Evolutionary conservation across 2,329 filamentous ascomycete species (phyloP), one percentile per base, ranked within the genome.

Genomic region (Penicillium hordei): DNA sequence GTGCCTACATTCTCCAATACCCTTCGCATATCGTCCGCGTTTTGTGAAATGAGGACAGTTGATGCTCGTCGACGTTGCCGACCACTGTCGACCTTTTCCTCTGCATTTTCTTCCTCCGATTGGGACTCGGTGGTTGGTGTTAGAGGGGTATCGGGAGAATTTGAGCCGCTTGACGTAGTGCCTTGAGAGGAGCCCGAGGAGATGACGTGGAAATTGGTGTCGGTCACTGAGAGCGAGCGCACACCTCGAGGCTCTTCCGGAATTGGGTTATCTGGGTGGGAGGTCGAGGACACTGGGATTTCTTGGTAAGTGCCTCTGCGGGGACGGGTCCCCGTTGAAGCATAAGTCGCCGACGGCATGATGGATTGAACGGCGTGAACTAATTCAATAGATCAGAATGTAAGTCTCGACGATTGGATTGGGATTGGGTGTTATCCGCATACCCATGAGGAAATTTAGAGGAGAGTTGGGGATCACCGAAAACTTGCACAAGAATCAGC

Each of bases 11-110:
- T 80, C 48, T 84, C 83, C 52, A 88, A 75, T 40, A 88, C 77
- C 55, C 80, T 75, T 65, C 79, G 76, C 67, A 87, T 84, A 68
- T 87, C 84, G 46, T 83, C 78, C 1, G 83, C 80, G 64, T 81
- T 83, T 63, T 84, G 80, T 0, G 84, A 85, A 58, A 86, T 82
- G 43, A 81, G 68, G 5, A 78, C 65, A 5, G 79, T 81, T 19
- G 79, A 81, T 7, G 78, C 79, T 23, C 78, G 75, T 49, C 78
- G 72, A 52, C 67, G 74, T 51, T 78, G 72, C 54, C 67, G 72
- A 51, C 67, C 72, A 34, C 69, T 67, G 36, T 63, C 55, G 2
- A 64, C 45, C 45, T 69, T 62, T 29, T 51, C 46, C 3, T 29
- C 36, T 40, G 61, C 56, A 40, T 65, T 44, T 23, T 73, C 67